Conservation (phyloP, 257 asterid genomes). For the Rubia yunnanensis region DNA sequence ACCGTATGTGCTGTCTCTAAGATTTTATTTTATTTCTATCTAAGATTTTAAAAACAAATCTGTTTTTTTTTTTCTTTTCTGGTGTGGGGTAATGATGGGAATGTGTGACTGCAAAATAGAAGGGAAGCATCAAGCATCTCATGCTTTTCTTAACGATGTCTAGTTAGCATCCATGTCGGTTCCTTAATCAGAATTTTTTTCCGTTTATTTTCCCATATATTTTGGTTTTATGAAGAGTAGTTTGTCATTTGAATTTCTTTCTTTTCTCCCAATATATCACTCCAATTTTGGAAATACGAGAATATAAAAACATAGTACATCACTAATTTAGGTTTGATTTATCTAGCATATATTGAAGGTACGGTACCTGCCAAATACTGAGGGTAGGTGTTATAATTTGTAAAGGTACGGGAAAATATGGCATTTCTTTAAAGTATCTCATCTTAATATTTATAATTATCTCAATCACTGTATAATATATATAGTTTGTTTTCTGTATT, state of each 20-base stretch:
- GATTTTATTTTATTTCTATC: not conserved
- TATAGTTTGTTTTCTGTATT: too few relatives aligned
- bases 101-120: not conserved
- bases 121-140: conserved; percentile 29
- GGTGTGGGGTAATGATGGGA: conserved; percentile 1
- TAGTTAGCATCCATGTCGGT: conserved; percentile 1
- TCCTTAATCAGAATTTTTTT: not conserved
- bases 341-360: too few relatives aligned
- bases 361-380: too few relatives aligned
- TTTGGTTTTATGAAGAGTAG: too few relatives aligned
- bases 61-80: not conserved
- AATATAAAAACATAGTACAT: too few relatives aligned
- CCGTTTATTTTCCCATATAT: not conserved
- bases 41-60: too few relatives aligned
- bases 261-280: not conserved
- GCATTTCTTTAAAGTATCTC: too few relatives aligned
- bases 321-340: too few relatives aligned
- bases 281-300: not conserved
- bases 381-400: too few relatives aligned
- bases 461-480: too few relatives aligned
- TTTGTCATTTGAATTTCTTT: not conserved
- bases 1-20: not conserved
- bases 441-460: too few relatives aligned
- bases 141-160: conserved; percentile 12
- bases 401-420: too few relatives aligned